Base-by-base conservation (phyloP, 2,329 filamentous ascomycete genomes). In the Neofusicoccum laricinum region DNA sequence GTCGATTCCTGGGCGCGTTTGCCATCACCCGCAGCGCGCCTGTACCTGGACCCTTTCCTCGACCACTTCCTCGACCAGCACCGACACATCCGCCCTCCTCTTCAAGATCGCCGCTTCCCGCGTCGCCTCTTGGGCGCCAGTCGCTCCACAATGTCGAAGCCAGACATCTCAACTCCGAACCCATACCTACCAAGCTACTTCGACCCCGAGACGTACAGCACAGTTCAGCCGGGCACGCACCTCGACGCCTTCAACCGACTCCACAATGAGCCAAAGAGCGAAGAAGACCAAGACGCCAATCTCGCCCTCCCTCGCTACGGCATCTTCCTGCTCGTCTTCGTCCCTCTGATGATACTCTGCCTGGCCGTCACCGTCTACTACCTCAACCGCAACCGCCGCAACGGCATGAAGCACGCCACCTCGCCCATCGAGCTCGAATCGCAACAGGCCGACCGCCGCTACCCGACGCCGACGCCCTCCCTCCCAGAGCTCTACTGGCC, bases 161-260 rank as follows among this genome's bases (percentile, higher is more conserved):
- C 36, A 38, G 10, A 6, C 10, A 48, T 40, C 19, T 62, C 58
- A 14, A 21, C 19, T 14, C 58, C 19, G 10, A 59, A 48, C 8
- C 55, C 41, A 19, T 6, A 38, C 41, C 30, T 59, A 14, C 41
- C n/a, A 6, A 36, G 17, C 55, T 59, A 21, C 41, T 49, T 17
- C 15, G 58, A 61, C 17, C 58, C 58, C 14, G 58, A 61, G 8
- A 17, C 34, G 7, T 61, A 61, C 58, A 61, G 45, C 19, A 10
- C 25, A 17, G 36, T 61, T 12, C 43, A 17, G 32, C 57, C 55
- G n/a, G 55, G 55, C 25, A 59, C 55, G 4, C 7, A 59, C 41
- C 55, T 43, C 17, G 32, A 38, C 8, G 43, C 45, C 15, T 61
- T 49, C 58, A 17, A 41, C 15, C 30, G 14, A 25, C 32, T 38